Evolutionary conservation across 257 asterid genomes (phyloP).

Genomic region (Solanum clarkiae): DNA sequence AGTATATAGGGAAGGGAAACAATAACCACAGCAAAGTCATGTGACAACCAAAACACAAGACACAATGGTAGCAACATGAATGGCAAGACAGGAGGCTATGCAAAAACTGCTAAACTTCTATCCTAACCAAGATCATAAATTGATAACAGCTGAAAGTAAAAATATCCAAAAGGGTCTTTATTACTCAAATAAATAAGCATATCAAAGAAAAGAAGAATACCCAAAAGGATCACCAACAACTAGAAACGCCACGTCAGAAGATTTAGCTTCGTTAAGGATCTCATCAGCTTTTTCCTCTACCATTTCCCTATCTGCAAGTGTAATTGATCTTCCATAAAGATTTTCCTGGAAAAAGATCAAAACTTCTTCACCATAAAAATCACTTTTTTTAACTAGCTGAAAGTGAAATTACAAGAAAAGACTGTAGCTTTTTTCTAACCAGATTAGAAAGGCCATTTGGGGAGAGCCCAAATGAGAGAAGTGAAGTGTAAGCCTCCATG

Average conservation of each 20-base stretch:
- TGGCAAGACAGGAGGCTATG: neutral
- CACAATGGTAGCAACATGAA: neutral
- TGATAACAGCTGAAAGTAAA: neutral
- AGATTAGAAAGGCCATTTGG: conserved; percentile 58
- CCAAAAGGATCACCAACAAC: conserved; percentile 98
- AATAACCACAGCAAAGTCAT: neutral
- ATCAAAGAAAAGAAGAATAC: conserved; percentile 8
- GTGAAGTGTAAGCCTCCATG: conserved; percentile 94
- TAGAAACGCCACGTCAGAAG: conserved; percentile 71
- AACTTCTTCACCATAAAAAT: neutral
- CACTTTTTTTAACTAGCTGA: neutral
- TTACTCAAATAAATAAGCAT: neutral
- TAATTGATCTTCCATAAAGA: conserved; percentile 56
- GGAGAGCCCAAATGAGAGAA: conserved; percentile 79
- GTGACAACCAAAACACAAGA: neutral
- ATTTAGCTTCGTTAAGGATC: conserved; percentile 59
- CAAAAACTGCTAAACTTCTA: neutral
- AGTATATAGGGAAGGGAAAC: neutral
- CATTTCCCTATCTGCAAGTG: conserved; percentile 69
- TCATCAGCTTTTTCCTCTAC: conserved; percentile 85
- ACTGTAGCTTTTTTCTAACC: conserved; percentile 12
- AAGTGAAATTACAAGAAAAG: neutral
- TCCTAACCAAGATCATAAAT: neutral
- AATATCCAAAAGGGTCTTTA: neutral
- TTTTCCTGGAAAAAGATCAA: conserved; percentile 43